Conservation (phyloP, 2,329 filamentous ascomycete genomes). For the Trichoderma koningii region DNA sequence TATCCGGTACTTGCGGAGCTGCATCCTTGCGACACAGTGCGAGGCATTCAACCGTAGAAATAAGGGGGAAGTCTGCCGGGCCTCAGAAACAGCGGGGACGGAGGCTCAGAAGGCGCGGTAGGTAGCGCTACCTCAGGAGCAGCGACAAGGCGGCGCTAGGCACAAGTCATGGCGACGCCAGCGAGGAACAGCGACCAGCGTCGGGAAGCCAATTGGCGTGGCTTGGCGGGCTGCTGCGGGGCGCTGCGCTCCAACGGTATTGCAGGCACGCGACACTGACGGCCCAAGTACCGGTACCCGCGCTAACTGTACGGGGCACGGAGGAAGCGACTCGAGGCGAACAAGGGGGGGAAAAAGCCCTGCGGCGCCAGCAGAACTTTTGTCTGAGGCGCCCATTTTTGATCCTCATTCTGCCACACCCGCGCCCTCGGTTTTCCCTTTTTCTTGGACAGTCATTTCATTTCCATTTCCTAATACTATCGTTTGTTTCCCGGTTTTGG, state of each 20-base stretch:
- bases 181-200: neutral
- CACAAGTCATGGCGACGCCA: neutral
- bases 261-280: slow-evolving; percentile 27
- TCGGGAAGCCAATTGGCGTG: slow-evolving; percentile 10
- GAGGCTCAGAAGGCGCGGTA: neutral
- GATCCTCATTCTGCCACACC: slow-evolving; percentile 3
- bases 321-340: slow-evolving; percentile 6
- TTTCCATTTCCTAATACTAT: neutral
- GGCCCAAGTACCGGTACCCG: neutral
- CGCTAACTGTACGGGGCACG: slow-evolving; percentile 1
- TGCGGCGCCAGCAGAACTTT: slow-evolving; percentile 16
- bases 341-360: neutral
- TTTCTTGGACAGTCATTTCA: slow-evolving; percentile 1
- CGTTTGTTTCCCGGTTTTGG: neutral
- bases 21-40: slow-evolving; percentile 3
- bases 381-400: neutral
- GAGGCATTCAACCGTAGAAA: slow-evolving; percentile 1
- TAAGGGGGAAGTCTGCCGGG: neutral
- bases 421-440: neutral
- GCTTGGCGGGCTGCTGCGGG: slow-evolving; percentile 19
- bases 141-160: neutral
- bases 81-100: neutral
- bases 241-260: slow-evolving; percentile 13
- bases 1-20: slow-evolving; percentile 1
- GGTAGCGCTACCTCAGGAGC: neutral